Evolutionary conservation across 1,284 basidiomycete species (phyloP).

Genomic region (Hemileia vastatrix): DNA sequence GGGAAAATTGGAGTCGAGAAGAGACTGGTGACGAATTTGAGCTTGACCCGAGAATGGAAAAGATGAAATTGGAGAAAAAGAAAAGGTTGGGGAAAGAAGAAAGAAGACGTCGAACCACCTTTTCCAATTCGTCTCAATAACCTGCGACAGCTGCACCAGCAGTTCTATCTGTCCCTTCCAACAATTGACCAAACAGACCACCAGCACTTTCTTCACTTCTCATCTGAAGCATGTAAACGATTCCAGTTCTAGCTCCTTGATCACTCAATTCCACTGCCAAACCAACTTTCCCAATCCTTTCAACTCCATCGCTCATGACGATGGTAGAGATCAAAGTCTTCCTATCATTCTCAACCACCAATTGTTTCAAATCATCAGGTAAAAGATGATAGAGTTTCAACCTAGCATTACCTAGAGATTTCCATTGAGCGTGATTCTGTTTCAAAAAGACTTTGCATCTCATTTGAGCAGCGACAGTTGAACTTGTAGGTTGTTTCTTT

Average conservation of each 20-base stretch:
- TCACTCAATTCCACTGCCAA: conserved; percentile 93
- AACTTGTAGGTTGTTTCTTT: not conserved
- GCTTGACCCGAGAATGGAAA: too few relatives aligned
- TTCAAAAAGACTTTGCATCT: conserved; percentile 97
- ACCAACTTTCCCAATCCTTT: conserved; percentile 93
- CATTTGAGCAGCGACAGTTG: conserved; percentile 77
- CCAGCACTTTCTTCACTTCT: conserved; percentile 71
- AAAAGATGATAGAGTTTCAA: conserved; percentile 68
- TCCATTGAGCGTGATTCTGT: conserved; percentile 94
- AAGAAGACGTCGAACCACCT: too few relatives aligned
- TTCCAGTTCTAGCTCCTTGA: conserved; percentile 74
- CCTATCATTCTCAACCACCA: conserved; percentile 88
- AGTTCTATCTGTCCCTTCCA: conserved; percentile 76
- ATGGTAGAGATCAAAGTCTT: conserved; percentile 85
- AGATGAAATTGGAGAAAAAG: too few relatives aligned
- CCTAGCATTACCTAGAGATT: conserved; percentile 76
- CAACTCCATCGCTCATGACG: conserved; percentile 87
- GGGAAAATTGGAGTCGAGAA: too few relatives aligned
- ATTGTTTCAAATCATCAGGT: conserved; percentile 82
- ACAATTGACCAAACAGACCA: conserved; percentile 73
- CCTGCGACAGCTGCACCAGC: too few relatives aligned
- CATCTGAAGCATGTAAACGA: conserved; percentile 86
- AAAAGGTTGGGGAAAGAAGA: too few relatives aligned
- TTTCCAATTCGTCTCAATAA: too few relatives aligned
- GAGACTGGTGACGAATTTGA: too few relatives aligned